phyloP scores from a whole-genome alignment of 2,329 filamentous ascomycete species.

The Pseudogymnoascus sp. region DNA sequence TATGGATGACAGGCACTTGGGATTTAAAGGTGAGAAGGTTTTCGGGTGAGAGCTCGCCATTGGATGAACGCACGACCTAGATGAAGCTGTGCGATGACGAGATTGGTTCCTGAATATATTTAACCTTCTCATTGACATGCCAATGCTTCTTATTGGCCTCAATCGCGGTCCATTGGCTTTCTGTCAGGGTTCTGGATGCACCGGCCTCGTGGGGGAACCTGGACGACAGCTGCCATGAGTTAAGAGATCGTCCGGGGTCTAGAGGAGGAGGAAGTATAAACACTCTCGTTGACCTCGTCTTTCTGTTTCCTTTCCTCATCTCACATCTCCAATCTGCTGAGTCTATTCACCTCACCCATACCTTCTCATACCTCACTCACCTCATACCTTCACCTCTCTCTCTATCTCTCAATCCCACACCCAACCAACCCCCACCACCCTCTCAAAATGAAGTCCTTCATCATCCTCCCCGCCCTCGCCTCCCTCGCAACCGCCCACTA shows the following conservation, averaged over 20 bases:
- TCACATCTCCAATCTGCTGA: neutral
- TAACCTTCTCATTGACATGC: neutral
- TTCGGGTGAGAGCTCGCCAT: neutral
- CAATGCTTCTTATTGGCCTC: neutral
- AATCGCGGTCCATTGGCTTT: neutral
- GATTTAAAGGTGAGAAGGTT: neutral
- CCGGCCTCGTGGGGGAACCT: neutral
- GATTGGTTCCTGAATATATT: constrained; percentile 3
- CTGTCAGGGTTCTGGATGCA: neutral
- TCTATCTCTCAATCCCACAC: neutral
- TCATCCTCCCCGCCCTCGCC: constrained; percentile 34
- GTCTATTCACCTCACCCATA: neutral
- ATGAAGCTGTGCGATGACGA: neutral
- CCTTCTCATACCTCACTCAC: neutral
- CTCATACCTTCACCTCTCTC: neutral
- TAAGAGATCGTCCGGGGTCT: neutral
- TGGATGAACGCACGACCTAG: neutral
- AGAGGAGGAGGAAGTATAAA: neutral
- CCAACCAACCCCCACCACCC: neutral
- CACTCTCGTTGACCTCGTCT: neutral
- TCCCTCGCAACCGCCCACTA: constrained; percentile 48
- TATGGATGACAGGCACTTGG: neutral
- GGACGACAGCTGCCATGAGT: neutral
- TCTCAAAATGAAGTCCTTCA: constrained; percentile 28
- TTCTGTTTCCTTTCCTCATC: neutral